Evolutionary conservation across 805 yeast species (phyloP).

Genomic region (Metschnikowia rubicola): DNA sequence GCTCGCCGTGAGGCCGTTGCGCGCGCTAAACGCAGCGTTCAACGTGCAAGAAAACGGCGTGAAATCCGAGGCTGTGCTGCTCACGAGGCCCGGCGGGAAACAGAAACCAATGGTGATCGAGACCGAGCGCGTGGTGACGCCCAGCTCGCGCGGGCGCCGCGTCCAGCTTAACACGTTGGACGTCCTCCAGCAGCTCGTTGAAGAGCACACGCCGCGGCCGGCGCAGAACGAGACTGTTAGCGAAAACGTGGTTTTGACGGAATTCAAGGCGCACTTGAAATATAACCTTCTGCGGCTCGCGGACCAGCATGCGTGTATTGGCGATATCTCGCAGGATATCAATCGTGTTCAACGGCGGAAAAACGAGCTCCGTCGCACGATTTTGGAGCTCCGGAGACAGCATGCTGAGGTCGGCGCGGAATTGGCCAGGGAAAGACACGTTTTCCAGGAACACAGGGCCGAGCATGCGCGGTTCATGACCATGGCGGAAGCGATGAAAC

Average conservation of each 20-base stretch:
- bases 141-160: conserved; percentile 22
- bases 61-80: conserved; percentile 1
- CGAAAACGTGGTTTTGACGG: conserved; percentile 25
- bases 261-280: conserved; percentile 29
- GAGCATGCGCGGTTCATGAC: conserved; percentile 17
- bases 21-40: conserved; percentile 10
- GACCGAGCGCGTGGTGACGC: conserved; percentile 26
- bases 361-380: conserved; percentile 27
- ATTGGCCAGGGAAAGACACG: conserved; percentile 25
- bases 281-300: conserved; percentile 28
- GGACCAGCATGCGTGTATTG: conserved; percentile 35
- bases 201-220: conserved; percentile 24
- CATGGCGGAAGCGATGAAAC: conserved; percentile 9
- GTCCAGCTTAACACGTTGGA: conserved; percentile 33
- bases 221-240: conserved; percentile 17
- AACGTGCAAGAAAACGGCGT: conserved; percentile 2
- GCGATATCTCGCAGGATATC: conserved; percentile 30
- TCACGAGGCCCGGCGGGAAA: conserved; percentile 19
- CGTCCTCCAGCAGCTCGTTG: conserved; percentile 33
- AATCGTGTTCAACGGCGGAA: conserved; percentile 29
- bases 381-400: conserved; percentile 27
- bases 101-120: conserved; percentile 31
- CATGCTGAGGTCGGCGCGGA: conserved; percentile 34
- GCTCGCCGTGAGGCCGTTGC: conserved; percentile 10
- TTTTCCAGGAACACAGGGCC: conserved; percentile 17